Conservation (phyloP, 140 eudicot species). For the Erigeron philadelphicus region DNA sequence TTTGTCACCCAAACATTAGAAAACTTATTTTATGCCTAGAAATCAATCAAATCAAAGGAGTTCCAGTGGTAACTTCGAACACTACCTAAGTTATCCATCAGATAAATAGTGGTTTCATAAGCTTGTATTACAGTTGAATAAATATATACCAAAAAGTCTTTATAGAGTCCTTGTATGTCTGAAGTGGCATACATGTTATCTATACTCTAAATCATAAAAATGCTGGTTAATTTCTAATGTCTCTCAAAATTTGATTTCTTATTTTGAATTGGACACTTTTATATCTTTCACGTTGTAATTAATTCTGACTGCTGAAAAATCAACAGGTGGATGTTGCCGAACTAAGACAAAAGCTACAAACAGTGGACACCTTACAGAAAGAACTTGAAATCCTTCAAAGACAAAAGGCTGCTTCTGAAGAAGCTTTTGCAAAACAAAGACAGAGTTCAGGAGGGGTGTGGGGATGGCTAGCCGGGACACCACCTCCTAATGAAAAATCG, state of each 20-base stretch:
- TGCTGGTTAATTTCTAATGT: background rate
- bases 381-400: slow-evolving; percentile 86
- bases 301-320: slow-evolving; percentile 8
- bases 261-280: background rate
- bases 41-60: no score
- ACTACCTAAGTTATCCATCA: background rate
- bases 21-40: no score
- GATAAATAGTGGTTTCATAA: background rate
- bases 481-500: slow-evolving; percentile 41
- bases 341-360: slow-evolving; percentile 88
- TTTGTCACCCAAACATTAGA: no score
- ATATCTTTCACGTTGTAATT: background rate
- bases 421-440: slow-evolving; percentile 83
- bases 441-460: slow-evolving; percentile 93
- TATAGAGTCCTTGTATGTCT: background rate
- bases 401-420: slow-evolving; percentile 98
- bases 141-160: background rate
- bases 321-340: slow-evolving; percentile 96
- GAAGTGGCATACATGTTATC: background rate
- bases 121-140: no score
- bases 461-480: slow-evolving; percentile 98
- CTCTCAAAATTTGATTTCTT: background rate
- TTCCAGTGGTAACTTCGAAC: background rate
- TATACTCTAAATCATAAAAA: background rate
- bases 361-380: slow-evolving; percentile 81